Percentiles rank a stretch among this genome's conserved stretches.
Conservation (phyloP, 768 basidiomycete genomes). For the Termitomyces sp. region DNA sequence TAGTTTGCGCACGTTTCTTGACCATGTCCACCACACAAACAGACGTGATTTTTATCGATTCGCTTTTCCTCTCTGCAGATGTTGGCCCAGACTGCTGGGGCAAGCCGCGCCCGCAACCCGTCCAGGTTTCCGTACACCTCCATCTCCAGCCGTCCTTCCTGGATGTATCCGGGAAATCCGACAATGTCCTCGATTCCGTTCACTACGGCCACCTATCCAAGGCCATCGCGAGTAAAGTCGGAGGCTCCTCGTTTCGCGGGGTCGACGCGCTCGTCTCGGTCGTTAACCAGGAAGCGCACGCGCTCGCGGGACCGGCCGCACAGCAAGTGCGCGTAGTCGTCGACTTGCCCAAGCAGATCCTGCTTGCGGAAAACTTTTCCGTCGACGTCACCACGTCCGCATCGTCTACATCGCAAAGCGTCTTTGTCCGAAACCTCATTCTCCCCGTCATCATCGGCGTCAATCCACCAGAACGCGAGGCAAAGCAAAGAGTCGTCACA, state of each 20-base stretch:
- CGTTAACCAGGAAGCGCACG: conserved; percentile 31
- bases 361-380: conserved; percentile 40
- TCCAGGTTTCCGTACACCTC: conserved; percentile 45
- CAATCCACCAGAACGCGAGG: conserved; percentile 60
- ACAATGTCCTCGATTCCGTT: conserved; percentile 51
- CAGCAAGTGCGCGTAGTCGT: conserved; percentile 36
- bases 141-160: conserved; percentile 39
- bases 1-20: background rate
- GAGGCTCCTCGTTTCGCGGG: conserved; percentile 18
- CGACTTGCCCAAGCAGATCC: conserved; percentile 42
- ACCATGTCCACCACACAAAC: conserved; percentile 7
- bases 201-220: conserved; percentile 65
- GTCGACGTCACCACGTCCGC: conserved; percentile 29
- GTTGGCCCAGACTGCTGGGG: conserved; percentile 52
- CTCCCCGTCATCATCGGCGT: conserved; percentile 63
- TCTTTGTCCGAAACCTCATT: conserved; percentile 40
- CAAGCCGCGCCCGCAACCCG: conserved; percentile 40
- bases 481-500: conserved; percentile 57
- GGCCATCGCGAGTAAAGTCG: conserved; percentile 27
- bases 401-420: conserved; percentile 16
- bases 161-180: conserved; percentile 35
- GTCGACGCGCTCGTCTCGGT: conserved; percentile 27
- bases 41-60: conserved; percentile 42
- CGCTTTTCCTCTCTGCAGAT: conserved; percentile 32
- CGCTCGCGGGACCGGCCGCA: conserved; percentile 29